These are phyloP conservation scores for Hanseniaspora valbyensis DNA, from an alignment of 805 yeast genomes.

Conservation along the genomic window DNA sequence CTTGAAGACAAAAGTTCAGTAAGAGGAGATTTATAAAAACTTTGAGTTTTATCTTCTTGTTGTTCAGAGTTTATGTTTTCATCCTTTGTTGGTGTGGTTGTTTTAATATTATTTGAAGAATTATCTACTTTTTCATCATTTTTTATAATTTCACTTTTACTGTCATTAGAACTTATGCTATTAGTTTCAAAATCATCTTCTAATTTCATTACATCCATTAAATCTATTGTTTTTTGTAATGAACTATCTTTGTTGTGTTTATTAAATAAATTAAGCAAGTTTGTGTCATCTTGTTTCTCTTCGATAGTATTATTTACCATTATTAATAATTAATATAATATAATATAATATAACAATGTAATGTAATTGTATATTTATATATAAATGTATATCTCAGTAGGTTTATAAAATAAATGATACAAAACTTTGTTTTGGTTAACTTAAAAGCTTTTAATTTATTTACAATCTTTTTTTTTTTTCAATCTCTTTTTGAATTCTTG, in stretches of 20 bases:
- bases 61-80: slow-evolving; percentile 1
- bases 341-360: too few species aligned
- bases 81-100: neutral
- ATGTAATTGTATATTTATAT: neutral
- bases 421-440: too few species aligned
- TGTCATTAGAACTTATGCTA: too few species aligned
- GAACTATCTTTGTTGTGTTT: slow-evolving; percentile 18
- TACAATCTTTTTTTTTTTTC: too few species aligned
- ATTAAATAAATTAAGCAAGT: too few species aligned
- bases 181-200: slow-evolving; percentile 14
- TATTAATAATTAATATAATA: too few species aligned
- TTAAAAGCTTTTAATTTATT: too few species aligned
- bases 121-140: slow-evolving; percentile 5
- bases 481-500: too few species aligned
- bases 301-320: neutral
- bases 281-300: neutral
- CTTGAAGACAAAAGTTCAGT: slow-evolving; percentile 14
- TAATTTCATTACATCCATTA: slow-evolving; percentile 35
- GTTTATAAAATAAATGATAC: too few species aligned
- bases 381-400: neutral
- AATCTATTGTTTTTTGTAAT: slow-evolving; percentile 21
- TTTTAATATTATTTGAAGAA: too few species aligned
- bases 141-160: slow-evolving; percentile 10
- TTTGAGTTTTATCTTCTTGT: slow-evolving; percentile 12
- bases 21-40: slow-evolving; percentile 19